These are phyloP conservation scores for Metschnikowia hibisci DNA, from an alignment of 805 yeast species.

Conservation along the genomic window DNA sequence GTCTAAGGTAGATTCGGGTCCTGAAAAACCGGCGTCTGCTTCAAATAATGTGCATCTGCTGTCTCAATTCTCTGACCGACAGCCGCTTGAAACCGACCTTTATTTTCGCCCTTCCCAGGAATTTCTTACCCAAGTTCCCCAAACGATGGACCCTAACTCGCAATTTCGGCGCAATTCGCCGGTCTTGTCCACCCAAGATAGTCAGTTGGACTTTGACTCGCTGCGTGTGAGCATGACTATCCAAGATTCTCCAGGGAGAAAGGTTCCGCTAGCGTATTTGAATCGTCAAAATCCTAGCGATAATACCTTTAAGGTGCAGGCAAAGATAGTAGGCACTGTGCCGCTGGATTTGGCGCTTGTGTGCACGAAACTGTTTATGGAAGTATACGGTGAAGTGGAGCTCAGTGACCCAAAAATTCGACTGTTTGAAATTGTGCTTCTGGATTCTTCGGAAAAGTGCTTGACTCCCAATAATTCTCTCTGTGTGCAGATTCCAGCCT, in stretches of 20 bases:
- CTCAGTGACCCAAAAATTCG: conserved; percentile 24
- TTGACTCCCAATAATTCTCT: conserved; percentile 7
- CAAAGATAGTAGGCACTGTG: conserved; percentile 21
- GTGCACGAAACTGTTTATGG: conserved; percentile 27
- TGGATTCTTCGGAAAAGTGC: conserved; percentile 11
- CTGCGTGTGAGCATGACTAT: not conserved
- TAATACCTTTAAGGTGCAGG: conserved; percentile 18
- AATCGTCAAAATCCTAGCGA: not conserved
- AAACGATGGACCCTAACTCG: not conserved
- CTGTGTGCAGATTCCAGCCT: conserved; percentile 9
- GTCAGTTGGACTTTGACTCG: conserved; percentile 2
- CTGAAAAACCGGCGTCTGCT: not conserved
- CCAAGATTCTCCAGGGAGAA: not conserved
- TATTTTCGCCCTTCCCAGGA: conserved; percentile 2
- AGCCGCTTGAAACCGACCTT: not conserved
- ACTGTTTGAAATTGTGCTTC: conserved; percentile 24
- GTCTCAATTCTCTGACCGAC: not conserved
- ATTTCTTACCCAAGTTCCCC: conserved; percentile 10
- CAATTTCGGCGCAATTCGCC: not conserved
- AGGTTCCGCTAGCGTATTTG: conserved; percentile 4
- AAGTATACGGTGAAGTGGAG: conserved; percentile 4
- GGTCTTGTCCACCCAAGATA: not conserved
- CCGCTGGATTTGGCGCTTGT: conserved; percentile 26
- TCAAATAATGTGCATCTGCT: not conserved
- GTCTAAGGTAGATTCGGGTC: not conserved